Percentiles rank a stretch among this genome's conserved stretches.
Conservation (phyloP, 1,284 basidiomycete species). For the Ceratobasidium sp. region DNA sequence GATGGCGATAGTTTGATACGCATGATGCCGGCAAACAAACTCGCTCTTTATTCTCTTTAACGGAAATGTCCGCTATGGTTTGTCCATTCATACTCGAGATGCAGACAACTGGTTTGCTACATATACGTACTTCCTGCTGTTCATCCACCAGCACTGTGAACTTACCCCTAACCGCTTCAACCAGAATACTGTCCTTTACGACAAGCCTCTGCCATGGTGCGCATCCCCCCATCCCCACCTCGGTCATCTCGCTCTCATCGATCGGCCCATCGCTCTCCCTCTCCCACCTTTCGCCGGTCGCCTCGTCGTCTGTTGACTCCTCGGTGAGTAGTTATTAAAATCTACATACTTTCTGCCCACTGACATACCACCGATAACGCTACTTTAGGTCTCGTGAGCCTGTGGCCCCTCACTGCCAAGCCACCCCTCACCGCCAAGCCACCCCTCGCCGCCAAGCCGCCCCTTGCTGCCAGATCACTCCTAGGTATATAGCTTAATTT, state of each 20-base stretch:
- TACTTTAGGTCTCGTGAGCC: too few species aligned
- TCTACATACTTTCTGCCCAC: too few species aligned
- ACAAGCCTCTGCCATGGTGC: neutral
- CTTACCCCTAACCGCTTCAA: neutral
- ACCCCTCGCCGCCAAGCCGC: neutral
- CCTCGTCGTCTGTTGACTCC: too few species aligned
- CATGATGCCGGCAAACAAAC: neutral
- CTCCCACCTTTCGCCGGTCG: neutral
- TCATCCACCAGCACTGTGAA: too few species aligned
- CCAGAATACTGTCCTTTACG: too few species aligned
- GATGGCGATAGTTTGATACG: neutral
- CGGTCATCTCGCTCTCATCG: neutral
- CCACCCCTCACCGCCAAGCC: too few species aligned
- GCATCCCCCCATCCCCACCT: neutral
- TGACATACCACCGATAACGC: too few species aligned
- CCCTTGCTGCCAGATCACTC: neutral
- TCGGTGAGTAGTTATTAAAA: too few species aligned
- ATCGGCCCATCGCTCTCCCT: neutral
- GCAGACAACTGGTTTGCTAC: neutral
- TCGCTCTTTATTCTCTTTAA: neutral
- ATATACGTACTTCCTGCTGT: too few species aligned
- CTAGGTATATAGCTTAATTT: neutral
- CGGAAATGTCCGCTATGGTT: neutral
- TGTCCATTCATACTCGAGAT: neutral
- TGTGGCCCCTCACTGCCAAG: too few species aligned